Base-by-base conservation (phyloP, 2,329 filamentous ascomycete genomes). In the Arthrobotrys iridis region DNA sequence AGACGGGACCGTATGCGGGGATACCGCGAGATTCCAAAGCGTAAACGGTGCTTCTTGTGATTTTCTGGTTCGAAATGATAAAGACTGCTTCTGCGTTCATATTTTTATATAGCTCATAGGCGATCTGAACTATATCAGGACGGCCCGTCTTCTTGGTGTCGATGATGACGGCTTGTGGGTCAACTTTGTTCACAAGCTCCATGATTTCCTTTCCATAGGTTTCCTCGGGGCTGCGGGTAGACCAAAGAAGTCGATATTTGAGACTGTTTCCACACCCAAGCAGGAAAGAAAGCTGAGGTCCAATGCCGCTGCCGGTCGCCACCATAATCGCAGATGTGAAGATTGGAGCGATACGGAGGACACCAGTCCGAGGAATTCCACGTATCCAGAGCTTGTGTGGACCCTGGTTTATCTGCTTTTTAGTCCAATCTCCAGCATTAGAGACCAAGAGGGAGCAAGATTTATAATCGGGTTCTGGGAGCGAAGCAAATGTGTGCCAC, bases 401-500 rank as follows among this genome's bases (percentile, higher is more conserved):
- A 1, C 88, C 87, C 57, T 86, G 84, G 46, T 85, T 83, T 82
- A 93, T 92, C 66, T 87, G 86, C 33, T 84, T 83, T 20, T 83
- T 83, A 0, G 91, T 93, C 90, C 91, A 93, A 82, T 93, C 90
- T 15, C 91, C 91, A 2, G 90, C 90, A 77, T 89, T 90, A 57
- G 90, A 91, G 28, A 93, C 85, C 18, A 93, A 83, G 28, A 91
- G 84, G 0, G 89, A 91, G 82, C 90, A 92, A n/a, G 87, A 88
- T 60, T 84, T 83, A 40, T 84, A 82, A 66, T 84, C 81, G 1
- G 86, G 84, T 71, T 88, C 85, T 0, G 90, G 88, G 73, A 93
- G 90, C 0, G 89, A 89, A 50, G 91, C 91, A 80, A 93, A 93
- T 0, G 88, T 87, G 82, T 93, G 91, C 85, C 90, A 92, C 81